phyloP scores from a whole-genome alignment of 768 basidiomycete species.

The Rhodosporidiobolus odoratus region DNA sequence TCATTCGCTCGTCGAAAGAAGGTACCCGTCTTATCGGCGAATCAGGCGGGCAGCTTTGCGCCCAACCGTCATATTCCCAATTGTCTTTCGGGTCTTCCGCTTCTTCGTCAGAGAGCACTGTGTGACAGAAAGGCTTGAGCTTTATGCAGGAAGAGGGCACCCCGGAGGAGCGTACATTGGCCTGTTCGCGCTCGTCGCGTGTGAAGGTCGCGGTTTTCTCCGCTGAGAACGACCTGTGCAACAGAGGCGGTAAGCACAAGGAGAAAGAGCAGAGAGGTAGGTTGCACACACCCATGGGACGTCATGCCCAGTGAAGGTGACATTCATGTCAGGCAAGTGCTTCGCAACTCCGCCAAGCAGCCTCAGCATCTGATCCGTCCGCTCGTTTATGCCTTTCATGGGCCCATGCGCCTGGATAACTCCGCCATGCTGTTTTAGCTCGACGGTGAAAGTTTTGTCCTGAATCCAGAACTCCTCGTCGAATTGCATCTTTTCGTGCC shows the following conservation, averaged over 20 bases:
- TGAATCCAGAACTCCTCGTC: constrained; percentile 33
- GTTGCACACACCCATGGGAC: constrained; percentile 35
- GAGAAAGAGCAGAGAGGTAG: not conserved
- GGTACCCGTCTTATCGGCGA: constrained; percentile 22
- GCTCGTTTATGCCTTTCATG: constrained; percentile 22
- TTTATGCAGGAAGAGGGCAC: too few relatives aligned
- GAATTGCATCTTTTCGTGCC: constrained; percentile 24
- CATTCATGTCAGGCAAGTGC: constrained; percentile 38
- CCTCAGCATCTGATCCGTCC: constrained; percentile 23
- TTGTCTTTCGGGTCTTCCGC: constrained; percentile 14
- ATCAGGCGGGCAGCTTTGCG: constrained; percentile 34
- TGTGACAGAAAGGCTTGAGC: not conserved
- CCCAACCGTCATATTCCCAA: constrained; percentile 38
- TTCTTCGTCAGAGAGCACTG: constrained; percentile 14
- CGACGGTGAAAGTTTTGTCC: constrained; percentile 37
- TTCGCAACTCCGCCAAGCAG: constrained; percentile 32
- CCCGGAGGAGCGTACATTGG: not conserved
- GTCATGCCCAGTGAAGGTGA: constrained; percentile 40
- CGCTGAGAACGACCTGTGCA: constrained; percentile 23
- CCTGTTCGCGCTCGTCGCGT: constrained; percentile 2
- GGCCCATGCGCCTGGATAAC: constrained; percentile 10
- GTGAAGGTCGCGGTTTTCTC: constrained; percentile 9
- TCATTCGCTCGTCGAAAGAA: constrained; percentile 10
- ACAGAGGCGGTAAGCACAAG: not conserved
- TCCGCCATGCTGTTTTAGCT: constrained; percentile 9